Conservation (phyloP, 257 asterid genomes). For the Gynochthodes officinalis region DNA sequence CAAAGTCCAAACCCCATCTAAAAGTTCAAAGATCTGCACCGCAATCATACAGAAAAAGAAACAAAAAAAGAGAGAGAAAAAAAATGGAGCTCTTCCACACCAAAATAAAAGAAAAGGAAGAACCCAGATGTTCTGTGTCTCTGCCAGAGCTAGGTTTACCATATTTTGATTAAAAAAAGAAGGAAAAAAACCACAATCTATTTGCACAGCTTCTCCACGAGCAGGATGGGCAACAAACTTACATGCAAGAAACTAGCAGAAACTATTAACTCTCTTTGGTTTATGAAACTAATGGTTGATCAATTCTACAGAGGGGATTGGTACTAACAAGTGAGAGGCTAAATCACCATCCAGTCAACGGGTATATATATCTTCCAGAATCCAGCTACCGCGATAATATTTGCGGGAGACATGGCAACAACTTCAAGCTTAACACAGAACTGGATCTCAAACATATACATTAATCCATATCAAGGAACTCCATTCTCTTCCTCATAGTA, state of each 20-base stretch:
- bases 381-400: conserved; percentile 36
- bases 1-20: conserved; percentile 8
- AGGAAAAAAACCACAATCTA: not conserved
- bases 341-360: conserved; percentile 17
- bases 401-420: conserved; percentile 28
- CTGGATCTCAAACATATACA: conserved; percentile 21
- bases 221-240: conserved; percentile 13
- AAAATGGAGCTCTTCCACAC: conserved; percentile 9
- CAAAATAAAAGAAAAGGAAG: conserved; percentile 14
- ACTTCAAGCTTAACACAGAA: conserved; percentile 15
- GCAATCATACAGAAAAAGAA: not conserved
- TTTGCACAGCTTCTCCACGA: conserved; percentile 17
- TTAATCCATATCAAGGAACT: conserved; percentile 92
- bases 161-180: not conserved
- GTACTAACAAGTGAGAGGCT: conserved; percentile 2
- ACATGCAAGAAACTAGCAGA: conserved; percentile 16
- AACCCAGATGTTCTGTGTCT: conserved; percentile 1
- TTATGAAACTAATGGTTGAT: conserved; percentile 10
- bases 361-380: conserved; percentile 1
- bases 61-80: not conserved
- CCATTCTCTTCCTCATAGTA: conserved; percentile 90
- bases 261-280: conserved; percentile 8
- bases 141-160: conserved; percentile 7
- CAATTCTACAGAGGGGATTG: conserved; percentile 27
- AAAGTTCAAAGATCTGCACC: not conserved